These are phyloP conservation scores for Beauveria medogensis DNA, from an alignment of 2,329 filamentous ascomycete genomes.

Conservation along the genomic window DNA sequence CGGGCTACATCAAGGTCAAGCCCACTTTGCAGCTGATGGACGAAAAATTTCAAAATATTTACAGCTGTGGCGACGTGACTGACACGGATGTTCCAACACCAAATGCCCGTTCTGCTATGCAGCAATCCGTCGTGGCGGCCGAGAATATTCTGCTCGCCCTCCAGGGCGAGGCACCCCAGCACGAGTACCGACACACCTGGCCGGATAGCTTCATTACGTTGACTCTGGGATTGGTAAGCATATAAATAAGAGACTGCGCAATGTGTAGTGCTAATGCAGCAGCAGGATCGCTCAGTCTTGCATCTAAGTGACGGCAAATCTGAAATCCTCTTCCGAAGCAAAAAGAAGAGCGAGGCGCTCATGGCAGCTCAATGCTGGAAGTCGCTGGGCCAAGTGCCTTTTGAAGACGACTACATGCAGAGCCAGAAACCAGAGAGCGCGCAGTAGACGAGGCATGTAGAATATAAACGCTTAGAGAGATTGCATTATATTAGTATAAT, in stretches of 20 bases:
- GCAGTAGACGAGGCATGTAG: neutral
- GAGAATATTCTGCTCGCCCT: slow-evolving; percentile 46
- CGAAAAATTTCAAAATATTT: slow-evolving; percentile 41
- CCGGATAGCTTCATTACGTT: slow-evolving; percentile 44
- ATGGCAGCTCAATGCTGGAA: slow-evolving; percentile 36
- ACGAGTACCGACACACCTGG: slow-evolving; percentile 35
- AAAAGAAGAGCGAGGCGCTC: slow-evolving; percentile 36
- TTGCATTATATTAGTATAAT: neutral
- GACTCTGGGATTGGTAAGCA: slow-evolving; percentile 43
- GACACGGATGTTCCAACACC: slow-evolving; percentile 37
- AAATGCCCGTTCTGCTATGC: slow-evolving; percentile 46
- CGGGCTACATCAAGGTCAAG: slow-evolving; percentile 44
- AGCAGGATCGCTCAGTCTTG: slow-evolving; percentile 36
- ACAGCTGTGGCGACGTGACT: slow-evolving; percentile 57
- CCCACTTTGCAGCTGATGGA: slow-evolving; percentile 49
- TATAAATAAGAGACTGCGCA: neutral
- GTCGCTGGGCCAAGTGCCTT: slow-evolving; percentile 36
- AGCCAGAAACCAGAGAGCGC: neutral
- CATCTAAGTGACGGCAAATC: slow-evolving; percentile 35
- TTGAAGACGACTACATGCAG: slow-evolving; percentile 24
- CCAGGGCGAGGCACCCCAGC: slow-evolving; percentile 28
- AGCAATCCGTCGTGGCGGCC: slow-evolving; percentile 44
- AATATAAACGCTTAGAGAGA: neutral
- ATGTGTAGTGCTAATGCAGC: neutral
- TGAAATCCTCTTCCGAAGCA: slow-evolving; percentile 32